These are phyloP conservation scores for Tetrahymena malaccensis DNA, from an alignment of 73 alveolate genomes.

Conservation along the genomic window DNA sequence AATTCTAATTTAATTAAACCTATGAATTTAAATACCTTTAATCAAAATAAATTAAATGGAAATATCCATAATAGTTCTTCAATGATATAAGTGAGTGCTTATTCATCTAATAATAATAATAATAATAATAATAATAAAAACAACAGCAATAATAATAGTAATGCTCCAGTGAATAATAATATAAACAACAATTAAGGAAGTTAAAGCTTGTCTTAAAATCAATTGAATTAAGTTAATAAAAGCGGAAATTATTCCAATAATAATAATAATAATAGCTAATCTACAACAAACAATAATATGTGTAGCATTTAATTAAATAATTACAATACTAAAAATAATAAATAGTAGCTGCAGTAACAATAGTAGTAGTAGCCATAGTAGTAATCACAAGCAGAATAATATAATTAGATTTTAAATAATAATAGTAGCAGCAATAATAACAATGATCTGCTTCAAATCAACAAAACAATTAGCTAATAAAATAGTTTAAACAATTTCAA, in stretches of 20 bases:
- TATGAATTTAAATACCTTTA: neutral
- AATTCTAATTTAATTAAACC: neutral
- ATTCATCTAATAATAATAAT: neutral
- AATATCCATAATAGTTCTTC: neutral
- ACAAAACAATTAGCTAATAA: neutral
- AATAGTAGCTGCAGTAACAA: neutral
- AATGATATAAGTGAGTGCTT: neutral
- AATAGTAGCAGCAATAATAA: neutral
- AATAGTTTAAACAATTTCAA: neutral
- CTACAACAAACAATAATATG: too few species aligned
- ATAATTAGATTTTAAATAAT: too few species aligned
- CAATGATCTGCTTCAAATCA: neutral
- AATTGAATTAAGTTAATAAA: too few species aligned
- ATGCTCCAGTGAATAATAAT: neutral
- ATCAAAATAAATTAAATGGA: too few species aligned
- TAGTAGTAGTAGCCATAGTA: neutral
- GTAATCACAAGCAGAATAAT: neutral
- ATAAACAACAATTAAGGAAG: neutral
- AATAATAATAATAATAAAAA: neutral
- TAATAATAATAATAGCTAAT: too few species aligned
- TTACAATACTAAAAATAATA: neutral
- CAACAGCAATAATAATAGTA: neutral
- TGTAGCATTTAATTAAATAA: too few species aligned
- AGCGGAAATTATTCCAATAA: neutral
- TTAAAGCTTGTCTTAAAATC: neutral